Evolutionary conservation across 495 filamentous ascomycete genomes (phyloP).

Genomic region (Hyaloscypha bicolor): DNA sequence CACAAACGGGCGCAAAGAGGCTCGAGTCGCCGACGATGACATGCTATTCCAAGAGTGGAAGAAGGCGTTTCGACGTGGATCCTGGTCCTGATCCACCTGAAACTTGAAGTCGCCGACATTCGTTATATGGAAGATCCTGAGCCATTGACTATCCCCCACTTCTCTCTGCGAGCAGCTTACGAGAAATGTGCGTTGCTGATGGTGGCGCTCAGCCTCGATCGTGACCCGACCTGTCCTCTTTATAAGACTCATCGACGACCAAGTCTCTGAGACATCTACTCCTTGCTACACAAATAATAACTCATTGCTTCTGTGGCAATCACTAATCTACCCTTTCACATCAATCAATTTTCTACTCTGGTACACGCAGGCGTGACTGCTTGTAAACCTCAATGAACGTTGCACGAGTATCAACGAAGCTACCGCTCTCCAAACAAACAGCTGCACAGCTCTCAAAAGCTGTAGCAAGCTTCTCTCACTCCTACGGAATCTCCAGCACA

Average conservation of each 20-base stretch:
- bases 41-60: no score
- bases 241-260: slow-evolving; percentile 7
- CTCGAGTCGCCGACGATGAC: no score
- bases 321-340: slow-evolving; percentile 3
- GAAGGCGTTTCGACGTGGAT: no score
- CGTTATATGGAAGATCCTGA: neutral
- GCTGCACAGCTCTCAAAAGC: slow-evolving; percentile 30
- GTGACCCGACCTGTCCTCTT: neutral
- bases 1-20: neutral
- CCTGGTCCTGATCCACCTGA: neutral
- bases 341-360: neutral
- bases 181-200: neutral
- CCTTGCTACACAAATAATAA: slow-evolving; percentile 5
- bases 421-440: slow-evolving; percentile 26
- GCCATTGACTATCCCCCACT: neutral
- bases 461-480: slow-evolving; percentile 29
- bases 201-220: neutral
- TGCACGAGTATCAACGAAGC: slow-evolving; percentile 19
- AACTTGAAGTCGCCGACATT: neutral
- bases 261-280: slow-evolving; percentile 16
- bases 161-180: neutral
- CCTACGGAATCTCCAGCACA: slow-evolving; percentile 19
- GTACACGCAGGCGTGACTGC: slow-evolving; percentile 6
- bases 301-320: slow-evolving; percentile 13
- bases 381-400: slow-evolving; percentile 29